phyloP scores from a whole-genome alignment of 179 eudicot genomes.

The Silene noctiflora region DNA sequence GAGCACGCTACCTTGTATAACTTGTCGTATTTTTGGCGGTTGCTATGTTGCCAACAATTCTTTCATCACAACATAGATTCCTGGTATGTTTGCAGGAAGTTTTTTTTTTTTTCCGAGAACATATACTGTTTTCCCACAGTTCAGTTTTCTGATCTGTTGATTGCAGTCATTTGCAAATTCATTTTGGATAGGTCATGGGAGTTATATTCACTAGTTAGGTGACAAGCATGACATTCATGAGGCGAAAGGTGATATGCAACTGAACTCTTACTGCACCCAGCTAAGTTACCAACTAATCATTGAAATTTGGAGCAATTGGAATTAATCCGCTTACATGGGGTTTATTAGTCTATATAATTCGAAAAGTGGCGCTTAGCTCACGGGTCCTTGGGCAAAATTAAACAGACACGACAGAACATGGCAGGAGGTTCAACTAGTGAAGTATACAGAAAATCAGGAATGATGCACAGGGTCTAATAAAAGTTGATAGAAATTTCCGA shows the following conservation, averaged over 20 bases:
- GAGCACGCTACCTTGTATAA: not conserved
- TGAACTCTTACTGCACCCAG: not conserved
- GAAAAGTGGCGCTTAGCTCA: not conserved
- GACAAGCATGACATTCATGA: not conserved
- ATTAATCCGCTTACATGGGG: not conserved
- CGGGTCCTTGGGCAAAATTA: not conserved
- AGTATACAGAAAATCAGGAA: not conserved
- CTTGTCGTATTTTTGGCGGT: not conserved
- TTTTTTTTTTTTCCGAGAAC: too few relatives aligned
- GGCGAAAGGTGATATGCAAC: slow-evolving; percentile 1
- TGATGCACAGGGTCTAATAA: not conserved
- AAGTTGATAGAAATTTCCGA: not conserved
- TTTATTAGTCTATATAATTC: not conserved
- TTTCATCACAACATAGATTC: not conserved
- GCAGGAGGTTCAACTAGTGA: not conserved
- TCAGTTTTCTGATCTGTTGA: not conserved
- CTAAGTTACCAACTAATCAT: not conserved
- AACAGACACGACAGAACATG: not conserved
- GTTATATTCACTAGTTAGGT: not conserved
- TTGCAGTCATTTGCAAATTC: not conserved
- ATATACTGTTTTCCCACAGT: not conserved
- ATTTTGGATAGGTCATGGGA: slow-evolving; percentile 3
- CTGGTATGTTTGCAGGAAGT: not conserved
- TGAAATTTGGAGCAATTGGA: not conserved
- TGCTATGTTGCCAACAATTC: not conserved